Evolutionary conservation across 352 stramenopile genomes (phyloP), one percentile per base, ranked within the genome.

Genomic region (Lagenidium giganteum): DNA sequence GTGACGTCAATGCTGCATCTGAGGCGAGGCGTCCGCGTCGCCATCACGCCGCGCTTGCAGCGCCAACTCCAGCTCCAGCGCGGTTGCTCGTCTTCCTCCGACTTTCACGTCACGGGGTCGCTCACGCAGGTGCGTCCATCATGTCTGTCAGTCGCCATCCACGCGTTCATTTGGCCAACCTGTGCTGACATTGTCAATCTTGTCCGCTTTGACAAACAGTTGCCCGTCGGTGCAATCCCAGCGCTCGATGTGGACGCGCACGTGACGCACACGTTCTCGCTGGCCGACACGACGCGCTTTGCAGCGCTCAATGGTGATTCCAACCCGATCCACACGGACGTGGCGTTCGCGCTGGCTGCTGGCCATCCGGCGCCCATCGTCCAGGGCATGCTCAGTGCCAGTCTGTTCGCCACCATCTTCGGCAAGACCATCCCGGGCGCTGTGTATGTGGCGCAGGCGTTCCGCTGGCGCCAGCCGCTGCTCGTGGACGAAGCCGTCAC

Each of bases 321-420:
- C 38, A 93, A 93, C 29, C 78, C 78, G 20, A 76, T 93, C 39
- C 81, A 93, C 47, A 64, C 82, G 16, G 75, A 91, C 50, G 57
- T 67, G 2, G 45, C 25, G 0, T 75, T 73, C 23, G 65, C 67
- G 1, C 21, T 40, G 1, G 26, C 67, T 31, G 41, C 51, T 8
- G 50, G 54, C 4, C 41, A 63, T 20, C 38, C 25, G 8, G 63
- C 67, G 27, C 75, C 77, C 0, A 61, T 93, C 22, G 81, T 93
- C 25, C 77, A 93, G 46, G 81, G 81, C n/a, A 77, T 91, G 42
- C 68, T 93, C 17, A 86, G 61, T 20, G 70, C 73, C 26, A 84
- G 75, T 48, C 74, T 93, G 16, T 91, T 93, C 42, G 78, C 81
- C 22, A 87, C 81, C 20, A 87, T 93, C 51, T 91, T 93, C 39